Base-by-base conservation (phyloP, 306 rosid genomes). In the Benincasa hispida region DNA sequence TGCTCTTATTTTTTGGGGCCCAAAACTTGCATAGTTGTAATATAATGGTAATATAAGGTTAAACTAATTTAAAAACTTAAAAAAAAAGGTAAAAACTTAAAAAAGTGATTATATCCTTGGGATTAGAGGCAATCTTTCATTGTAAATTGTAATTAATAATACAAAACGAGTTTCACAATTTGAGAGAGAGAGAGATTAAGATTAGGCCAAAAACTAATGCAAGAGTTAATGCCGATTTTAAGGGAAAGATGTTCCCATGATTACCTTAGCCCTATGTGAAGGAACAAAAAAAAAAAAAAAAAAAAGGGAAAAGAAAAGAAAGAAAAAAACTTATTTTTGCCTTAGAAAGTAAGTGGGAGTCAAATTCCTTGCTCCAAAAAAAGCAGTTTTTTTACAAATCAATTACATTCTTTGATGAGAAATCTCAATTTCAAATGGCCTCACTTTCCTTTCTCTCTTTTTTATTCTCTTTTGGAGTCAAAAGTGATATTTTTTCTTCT, bases 161-260 rank as follows among this genome's bases (percentile, higher is more conserved):
- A 17, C 76, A 70, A 70, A 24, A 22, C 14, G 15, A 42, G 55
- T 42, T 69, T 69, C 34, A 42, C 8, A 42, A 53, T 42, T 62
- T 62, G 19, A 34, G 48, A 18, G 73, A 30, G 34, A 41, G 45
- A 41, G 45, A 45, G 51, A 45, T 21, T 24, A 34, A 37, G 74
- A 24, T 42, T 68, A 68, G 54, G 32, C 32, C 19, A 67, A 67
- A 41, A 21, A 41, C n/a, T n/a, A 68, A 24, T 69, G 75, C 56
- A 69, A 69, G 75, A 42, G 37, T 69, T 69, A 48, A 25, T 72
- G 76, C 59, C 48, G 76, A 72, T 72, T 72, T 72, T 72, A 72
- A 72, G 76, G 76, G 76, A 72, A 48, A 72, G 76, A 25, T 72
- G 76, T 72, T 48, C 35, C 76, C 25, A 70, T 70, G 8, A 70